Percentiles rank a stretch among this genome's conserved stretches.
Evolutionary conservation across 805 yeast genomes (phyloP).

Genomic region (Wickerhamiella occidentalis): DNA sequence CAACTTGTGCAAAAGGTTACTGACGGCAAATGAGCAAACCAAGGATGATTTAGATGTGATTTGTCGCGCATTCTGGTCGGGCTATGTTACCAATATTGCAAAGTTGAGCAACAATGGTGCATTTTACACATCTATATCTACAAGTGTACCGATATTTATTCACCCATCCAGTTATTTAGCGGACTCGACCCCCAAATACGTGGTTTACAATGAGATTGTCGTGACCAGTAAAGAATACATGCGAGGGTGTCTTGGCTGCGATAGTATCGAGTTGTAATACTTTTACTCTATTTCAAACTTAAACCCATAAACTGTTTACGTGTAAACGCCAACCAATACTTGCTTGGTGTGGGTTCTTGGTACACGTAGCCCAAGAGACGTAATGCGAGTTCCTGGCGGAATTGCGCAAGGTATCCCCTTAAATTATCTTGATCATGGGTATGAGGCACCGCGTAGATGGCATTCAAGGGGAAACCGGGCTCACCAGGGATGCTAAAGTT

Average conservation of each 20-base stretch:
- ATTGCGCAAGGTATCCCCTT: slow-evolving; percentile 73
- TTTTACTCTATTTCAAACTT: slow-evolving; percentile 39
- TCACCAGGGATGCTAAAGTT: slow-evolving; percentile 91
- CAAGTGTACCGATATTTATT: slow-evolving; percentile 54
- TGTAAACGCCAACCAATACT: slow-evolving; percentile 92
- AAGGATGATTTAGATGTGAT: slow-evolving; percentile 54
- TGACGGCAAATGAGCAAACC: slow-evolving; percentile 47
- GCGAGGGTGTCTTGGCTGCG: slow-evolving; percentile 77
- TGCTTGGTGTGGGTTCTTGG: slow-evolving; percentile 58
- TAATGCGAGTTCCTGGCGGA: slow-evolving; percentile 84
- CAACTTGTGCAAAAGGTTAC: slow-evolving; percentile 42
- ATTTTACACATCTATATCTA: slow-evolving; percentile 54
- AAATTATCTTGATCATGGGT: slow-evolving; percentile 67
- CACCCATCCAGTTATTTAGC: slow-evolving; percentile 79
- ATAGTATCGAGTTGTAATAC: slow-evolving; percentile 34
- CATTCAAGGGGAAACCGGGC: slow-evolving; percentile 82
- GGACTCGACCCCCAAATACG: slow-evolving; percentile 54
- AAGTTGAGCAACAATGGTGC: slow-evolving; percentile 52
- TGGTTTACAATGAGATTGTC: slow-evolving; percentile 68
- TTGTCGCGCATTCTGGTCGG: slow-evolving; percentile 42
- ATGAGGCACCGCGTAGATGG: slow-evolving; percentile 64
- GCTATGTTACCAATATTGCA: slow-evolving; percentile 37
- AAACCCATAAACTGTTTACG: slow-evolving; percentile 94
- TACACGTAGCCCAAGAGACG: slow-evolving; percentile 62
- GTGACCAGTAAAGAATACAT: slow-evolving; percentile 81